Conservation (phyloP, 257 asterid species). For the Solanum medicagineum region DNA sequence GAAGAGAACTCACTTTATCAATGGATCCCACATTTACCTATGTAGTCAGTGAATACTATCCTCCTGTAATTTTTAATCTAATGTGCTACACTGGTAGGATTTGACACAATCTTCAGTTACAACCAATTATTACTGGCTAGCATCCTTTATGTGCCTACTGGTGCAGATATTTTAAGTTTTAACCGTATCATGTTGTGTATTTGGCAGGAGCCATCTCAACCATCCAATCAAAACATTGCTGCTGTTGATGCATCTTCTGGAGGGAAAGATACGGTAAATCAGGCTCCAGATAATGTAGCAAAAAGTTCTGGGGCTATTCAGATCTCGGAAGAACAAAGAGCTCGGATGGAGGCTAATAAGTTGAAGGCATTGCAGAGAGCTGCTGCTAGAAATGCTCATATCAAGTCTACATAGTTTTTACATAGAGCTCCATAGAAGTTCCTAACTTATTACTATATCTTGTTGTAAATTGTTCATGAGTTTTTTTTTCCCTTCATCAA, state of each 20-base stretch:
- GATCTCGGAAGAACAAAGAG: constrained; percentile 59
- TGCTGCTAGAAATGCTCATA: constrained; percentile 37
- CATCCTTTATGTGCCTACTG: background rate
- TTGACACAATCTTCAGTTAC: background rate
- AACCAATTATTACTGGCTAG: background rate
- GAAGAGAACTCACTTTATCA: background rate
- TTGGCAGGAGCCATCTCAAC: constrained; percentile 32
- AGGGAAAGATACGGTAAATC: constrained; percentile 9
- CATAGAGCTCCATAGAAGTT: background rate
- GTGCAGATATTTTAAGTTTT: background rate
- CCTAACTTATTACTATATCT: background rate
- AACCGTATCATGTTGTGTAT: background rate
- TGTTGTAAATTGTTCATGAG: background rate
- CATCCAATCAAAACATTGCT: constrained; percentile 4
- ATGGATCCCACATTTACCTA: background rate
- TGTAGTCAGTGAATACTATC: background rate
- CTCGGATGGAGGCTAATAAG: constrained; percentile 68
- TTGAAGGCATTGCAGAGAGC: constrained; percentile 71
- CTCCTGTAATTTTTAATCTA: background rate
- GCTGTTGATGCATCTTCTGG: constrained; percentile 5
- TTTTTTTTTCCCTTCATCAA: background rate
- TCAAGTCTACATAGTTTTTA: background rate
- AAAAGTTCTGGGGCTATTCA: constrained; percentile 7
- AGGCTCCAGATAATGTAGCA: background rate
- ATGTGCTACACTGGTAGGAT: background rate